phyloP scores from a whole-genome alignment of 352 stramenopile genomes.

The Vaucheria bursata region DNA sequence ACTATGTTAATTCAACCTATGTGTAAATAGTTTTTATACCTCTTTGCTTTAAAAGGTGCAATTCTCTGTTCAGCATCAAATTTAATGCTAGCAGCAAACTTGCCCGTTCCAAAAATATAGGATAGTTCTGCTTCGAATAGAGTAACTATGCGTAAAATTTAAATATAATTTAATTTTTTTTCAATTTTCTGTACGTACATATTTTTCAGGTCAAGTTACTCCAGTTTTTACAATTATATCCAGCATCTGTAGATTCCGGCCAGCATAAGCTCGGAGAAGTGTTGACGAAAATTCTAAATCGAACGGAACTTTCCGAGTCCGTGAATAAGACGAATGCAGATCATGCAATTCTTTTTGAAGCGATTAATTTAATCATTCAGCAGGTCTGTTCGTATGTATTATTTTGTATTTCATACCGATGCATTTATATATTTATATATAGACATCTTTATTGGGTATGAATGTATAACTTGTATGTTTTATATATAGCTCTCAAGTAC shows the following conservation, averaged over 20 bases:
- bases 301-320: constrained; percentile 67
- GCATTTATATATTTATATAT: neutral
- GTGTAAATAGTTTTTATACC: too few species aligned
- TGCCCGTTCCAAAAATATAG: too few species aligned
- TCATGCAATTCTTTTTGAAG: constrained; percentile 92
- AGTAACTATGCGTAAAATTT: too few species aligned
- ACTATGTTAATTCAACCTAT: too few species aligned
- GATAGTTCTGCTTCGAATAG: too few species aligned
- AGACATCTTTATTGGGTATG: neutral
- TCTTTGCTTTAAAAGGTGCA: too few species aligned
- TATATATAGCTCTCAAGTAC: too few species aligned
- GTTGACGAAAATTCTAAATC: constrained; percentile 78
- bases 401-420: neutral
- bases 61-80: too few species aligned
- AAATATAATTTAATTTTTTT: too few species aligned
- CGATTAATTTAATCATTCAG: constrained; percentile 88
- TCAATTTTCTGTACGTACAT: too few species aligned
- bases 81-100: too few species aligned
- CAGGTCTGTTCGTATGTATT: constrained; percentile 14
- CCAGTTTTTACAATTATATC: constrained; percentile 49
- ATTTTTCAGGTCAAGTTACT: constrained; percentile 39
- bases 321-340: constrained; percentile 93
- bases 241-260: constrained; percentile 23
- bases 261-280: constrained; percentile 67
- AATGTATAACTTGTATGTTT: neutral